Evolutionary conservation across 1,284 basidiomycete genomes (phyloP), one percentile per base, ranked within the genome.

Genomic region (Volvariella surrecta): DNA sequence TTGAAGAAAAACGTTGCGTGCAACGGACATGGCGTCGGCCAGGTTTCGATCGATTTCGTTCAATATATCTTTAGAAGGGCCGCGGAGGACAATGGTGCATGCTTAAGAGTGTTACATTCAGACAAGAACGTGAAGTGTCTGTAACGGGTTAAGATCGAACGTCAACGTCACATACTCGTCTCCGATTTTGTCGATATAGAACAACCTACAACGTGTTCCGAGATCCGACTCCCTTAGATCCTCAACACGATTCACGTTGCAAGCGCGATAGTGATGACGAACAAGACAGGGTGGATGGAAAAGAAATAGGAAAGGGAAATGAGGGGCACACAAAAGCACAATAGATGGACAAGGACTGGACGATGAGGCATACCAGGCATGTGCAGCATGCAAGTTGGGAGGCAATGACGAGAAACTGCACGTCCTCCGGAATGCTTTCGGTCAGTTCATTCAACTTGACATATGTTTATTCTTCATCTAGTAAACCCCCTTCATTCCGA

Each of bases 31-130:
- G 34, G 95, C 95, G 55, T 99, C 96, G 0, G 93, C 92, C 21
- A 99, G 75, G 66, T 99, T 99, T 39, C 94, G 81, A 65, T 99
- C 95, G 54, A 98, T 90, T 68, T 99, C 95, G 66, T 98, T 96
- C 35, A 99, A 73, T 55, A 99, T 93, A 59, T 99, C 95, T 66
- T 99, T 99, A 4, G 90, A 95, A 0, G 95, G 95, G 1, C 95
- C 95, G 34, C 95, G 91, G n/a, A 99, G 84, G 42, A 99, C 78
- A 63, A 99, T 94, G 7, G 95, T 98, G 74, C 95, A 99, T 2
- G 96, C 95, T 68, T 97, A 20, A 95, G 95, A n/a, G 78, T 73
- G 38, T 72, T 71, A 72, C 96, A 99, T 60, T 92, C 80, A 30
- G 89, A 91, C 45, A 98, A 73, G 81, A 97, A 98, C 34, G 94